phyloP scores from a whole-genome alignment of 2,329 filamentous ascomycete genomes.

The Talaromyces funiculosus region DNA sequence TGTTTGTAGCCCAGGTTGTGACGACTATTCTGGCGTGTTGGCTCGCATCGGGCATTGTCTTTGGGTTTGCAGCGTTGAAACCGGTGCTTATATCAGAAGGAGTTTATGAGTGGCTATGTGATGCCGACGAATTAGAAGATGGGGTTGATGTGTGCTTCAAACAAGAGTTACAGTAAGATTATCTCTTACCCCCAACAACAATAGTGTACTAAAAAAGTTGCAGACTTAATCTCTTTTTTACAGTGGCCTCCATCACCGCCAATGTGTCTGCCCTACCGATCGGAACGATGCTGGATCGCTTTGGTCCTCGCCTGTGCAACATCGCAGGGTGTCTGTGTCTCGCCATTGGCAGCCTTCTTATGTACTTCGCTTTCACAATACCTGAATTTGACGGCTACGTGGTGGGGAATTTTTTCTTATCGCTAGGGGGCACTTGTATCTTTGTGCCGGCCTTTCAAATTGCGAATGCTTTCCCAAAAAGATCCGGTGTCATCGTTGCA shows the following conservation, averaged over 20 bases:
- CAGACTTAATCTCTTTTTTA: constrained; percentile 83
- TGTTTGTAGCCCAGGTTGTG: constrained; percentile 51
- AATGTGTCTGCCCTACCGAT: constrained; percentile 82
- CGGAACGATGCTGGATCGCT: constrained; percentile 76
- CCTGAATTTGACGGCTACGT: constrained; percentile 66
- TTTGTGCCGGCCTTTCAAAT: constrained; percentile 80
- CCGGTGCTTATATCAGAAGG: constrained; percentile 70
- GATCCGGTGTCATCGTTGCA: constrained; percentile 70
- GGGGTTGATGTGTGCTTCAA: constrained; percentile 50
- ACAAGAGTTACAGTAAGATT: constrained; percentile 47
- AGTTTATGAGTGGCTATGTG: constrained; percentile 63
- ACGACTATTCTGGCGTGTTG: constrained; percentile 67
- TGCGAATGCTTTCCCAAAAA: constrained; percentile 71
- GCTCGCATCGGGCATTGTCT: constrained; percentile 71
- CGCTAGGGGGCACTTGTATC: constrained; percentile 70
- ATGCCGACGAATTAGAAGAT: constrained; percentile 43
- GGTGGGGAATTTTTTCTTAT: constrained; percentile 68
- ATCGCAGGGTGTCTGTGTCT: constrained; percentile 64
- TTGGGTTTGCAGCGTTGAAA: constrained; percentile 79
- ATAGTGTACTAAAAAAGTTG: constrained; percentile 7
- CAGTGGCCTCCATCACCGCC: constrained; percentile 76
- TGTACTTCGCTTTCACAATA: constrained; percentile 61
- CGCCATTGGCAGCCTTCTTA: constrained; percentile 60
- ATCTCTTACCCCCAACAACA: not conserved
- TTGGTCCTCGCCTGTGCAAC: constrained; percentile 72